Evolutionary conservation across 1,284 basidiomycete genomes (phyloP).

Genomic region (Papiliotrema flavescens): DNA sequence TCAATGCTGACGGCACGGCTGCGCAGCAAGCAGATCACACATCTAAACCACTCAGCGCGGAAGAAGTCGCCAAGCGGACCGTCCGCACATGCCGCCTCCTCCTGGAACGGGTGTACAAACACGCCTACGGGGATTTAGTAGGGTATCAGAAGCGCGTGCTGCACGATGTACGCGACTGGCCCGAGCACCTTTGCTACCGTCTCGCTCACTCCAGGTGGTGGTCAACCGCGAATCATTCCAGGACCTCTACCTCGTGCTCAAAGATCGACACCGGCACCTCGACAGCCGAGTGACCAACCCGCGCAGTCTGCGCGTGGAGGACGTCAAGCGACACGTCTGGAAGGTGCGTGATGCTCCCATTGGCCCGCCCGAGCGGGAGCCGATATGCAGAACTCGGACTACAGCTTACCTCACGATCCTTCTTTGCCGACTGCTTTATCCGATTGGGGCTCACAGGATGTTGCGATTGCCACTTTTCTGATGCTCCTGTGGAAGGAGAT

Average conservation of each 20-base stretch:
- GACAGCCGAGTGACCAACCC: slow-evolving; percentile 83
- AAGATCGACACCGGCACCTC: slow-evolving; percentile 73
- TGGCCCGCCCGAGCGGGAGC: not conserved
- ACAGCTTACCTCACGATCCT: slow-evolving; percentile 29
- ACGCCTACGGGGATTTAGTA: slow-evolving; percentile 74
- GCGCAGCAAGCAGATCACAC: slow-evolving; percentile 2
- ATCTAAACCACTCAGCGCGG: not conserved
- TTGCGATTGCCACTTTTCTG: slow-evolving; percentile 86
- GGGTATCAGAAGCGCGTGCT: slow-evolving; percentile 80
- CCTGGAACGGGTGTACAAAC: slow-evolving; percentile 75
- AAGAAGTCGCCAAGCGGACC: slow-evolving; percentile 52
- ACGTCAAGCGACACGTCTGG: slow-evolving; percentile 48
- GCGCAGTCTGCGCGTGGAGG: slow-evolving; percentile 29
- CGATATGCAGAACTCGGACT: slow-evolving; percentile 6
- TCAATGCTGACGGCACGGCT: slow-evolving; percentile 10
- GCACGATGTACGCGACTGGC: slow-evolving; percentile 66
- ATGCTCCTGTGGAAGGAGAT: slow-evolving; percentile 84
- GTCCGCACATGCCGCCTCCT: slow-evolving; percentile 76
- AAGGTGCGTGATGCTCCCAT: slow-evolving; percentile 33
- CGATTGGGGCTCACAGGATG: slow-evolving; percentile 58
- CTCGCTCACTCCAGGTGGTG: slow-evolving; percentile 51
- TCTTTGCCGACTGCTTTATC: slow-evolving; percentile 21
- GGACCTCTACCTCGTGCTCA: slow-evolving; percentile 81
- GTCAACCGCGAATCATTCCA: slow-evolving; percentile 76
- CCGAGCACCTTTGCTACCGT: not conserved